Base-by-base conservation (phyloP, 2,329 filamentous ascomycete genomes). In the Ophiostoma angusticollis region DNA sequence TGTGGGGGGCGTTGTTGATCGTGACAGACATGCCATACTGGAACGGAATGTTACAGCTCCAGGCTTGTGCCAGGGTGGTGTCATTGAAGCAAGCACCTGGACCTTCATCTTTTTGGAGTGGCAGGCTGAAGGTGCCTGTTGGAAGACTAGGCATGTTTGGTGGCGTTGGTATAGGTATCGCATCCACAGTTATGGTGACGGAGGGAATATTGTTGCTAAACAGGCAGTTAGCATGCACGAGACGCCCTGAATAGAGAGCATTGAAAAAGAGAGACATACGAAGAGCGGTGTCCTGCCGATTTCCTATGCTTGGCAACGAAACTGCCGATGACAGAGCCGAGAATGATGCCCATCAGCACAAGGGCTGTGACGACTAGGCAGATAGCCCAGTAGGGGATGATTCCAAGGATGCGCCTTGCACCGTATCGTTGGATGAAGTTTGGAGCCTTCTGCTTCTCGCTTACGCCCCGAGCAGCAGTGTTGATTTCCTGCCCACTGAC, bases 321-420 rank as follows among this genome's bases (percentile, higher is more conserved):
- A 1, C 62, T 64, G 17, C 68, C 72, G 31, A 76, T 60, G 9
- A 78, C 69, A 16, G 72, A 65, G 18, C 70, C 74, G 45, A 78
- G 60, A 2, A 79, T 60, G 7, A 70, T 55, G 13, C 67, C 67
- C 54, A 77, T 59, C 24, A 78, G 49, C 9, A 75, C 46, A 16
- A 76, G 50, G 3, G 64, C 62, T 3, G 66, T 53, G 0, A 62
- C 50, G 2, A 69, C 54, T 11, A 79, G 52, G 32, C 64, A 64
- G 22, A 79, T 62, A 1, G 70, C 72, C 75, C 75, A 80, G 42
- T 71, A 70, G 0, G 75, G 75, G 16, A 80, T 58, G 16, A 78
- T 62, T 6, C 72, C 71, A 51, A 70, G 75, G 4, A 75, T 50
- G 46, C 68, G 74, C 50, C 62, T 67, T 50, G 62, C 68, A 9